Evolutionary conservation across 305 asterid species (phyloP), one percentile per base, ranked within the genome.

Genomic region (Striga hermonthica): DNA sequence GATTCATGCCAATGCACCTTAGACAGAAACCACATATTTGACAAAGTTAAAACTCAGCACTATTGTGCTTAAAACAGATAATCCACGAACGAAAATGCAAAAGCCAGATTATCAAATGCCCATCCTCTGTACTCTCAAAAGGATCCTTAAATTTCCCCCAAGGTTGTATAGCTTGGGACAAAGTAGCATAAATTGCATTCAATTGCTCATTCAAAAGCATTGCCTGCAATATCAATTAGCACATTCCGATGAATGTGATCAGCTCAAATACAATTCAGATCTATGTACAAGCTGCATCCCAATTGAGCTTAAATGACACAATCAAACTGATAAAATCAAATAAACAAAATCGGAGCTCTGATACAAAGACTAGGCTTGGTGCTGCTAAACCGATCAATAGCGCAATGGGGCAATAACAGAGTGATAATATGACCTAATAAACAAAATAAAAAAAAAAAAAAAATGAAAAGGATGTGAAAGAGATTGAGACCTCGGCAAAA

Each of bases 401-500:
- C 13, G 62, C 58, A 66, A 54, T 65, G 40, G 60, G 39, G 65
- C 31, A 55, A 56, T 50, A 40, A 14, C 41, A 11, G n/a, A 43
- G 66, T 28, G n/a, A 65, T 36, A 6, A 11, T 38, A 45, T 64
- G 70, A 63, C 69, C 75, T 62, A 39, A 57, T 5, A 67, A 14
- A 12, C 5, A 50, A 56, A 52, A 35, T 39, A 11, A 6, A 4
- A 38, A 44, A 47, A 38, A 13, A 15, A 67, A 12, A 7, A 28
- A 52, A 64, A 15, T 4, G 38, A 61, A 10, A 49, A 7, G 10
- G 44, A 54, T 31, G 7, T 53, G 40, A 40, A 49, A 36, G 9
- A 64, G 52, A 6, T 13, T 4, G 36, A 49, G 66, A 86, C 95
- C 95, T 86, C 95, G 45, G 95, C 95, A 50, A 84, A 72, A 72